Percentiles rank a stretch among this genome's conserved stretches.
Conservation (phyloP, 2,329 filamentous ascomycete species). For the Parascedosporium putredinis region DNA sequence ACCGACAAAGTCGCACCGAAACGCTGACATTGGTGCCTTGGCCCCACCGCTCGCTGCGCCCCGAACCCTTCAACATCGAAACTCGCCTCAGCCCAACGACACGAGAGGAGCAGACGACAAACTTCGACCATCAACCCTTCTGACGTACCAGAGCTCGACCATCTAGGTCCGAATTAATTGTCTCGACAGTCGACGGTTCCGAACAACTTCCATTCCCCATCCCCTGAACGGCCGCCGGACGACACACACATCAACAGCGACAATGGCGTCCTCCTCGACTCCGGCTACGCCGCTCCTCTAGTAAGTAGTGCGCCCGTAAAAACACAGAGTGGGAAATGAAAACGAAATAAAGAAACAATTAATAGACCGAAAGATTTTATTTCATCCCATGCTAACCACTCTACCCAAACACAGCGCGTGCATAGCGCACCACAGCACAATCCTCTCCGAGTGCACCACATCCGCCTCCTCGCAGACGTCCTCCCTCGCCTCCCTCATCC, state of each 20-base stretch:
- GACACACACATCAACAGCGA: conserved; percentile 12
- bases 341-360: too few relatives aligned
- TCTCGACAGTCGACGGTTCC: too few relatives aligned
- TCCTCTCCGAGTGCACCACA: conserved; percentile 85
- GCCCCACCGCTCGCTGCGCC: neutral
- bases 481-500: conserved; percentile 82
- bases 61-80: too few relatives aligned
- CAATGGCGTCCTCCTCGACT: conserved; percentile 63
- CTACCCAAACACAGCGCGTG: conserved; percentile 72
- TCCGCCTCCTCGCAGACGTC: conserved; percentile 75
- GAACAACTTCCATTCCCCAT: neutral
- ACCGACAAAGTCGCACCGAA: too few relatives aligned
- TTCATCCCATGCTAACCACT: neutral
- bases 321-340: too few relatives aligned
- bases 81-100: too few relatives aligned
- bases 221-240: neutral
- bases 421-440: conserved; percentile 87
- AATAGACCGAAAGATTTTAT: too few relatives aligned
- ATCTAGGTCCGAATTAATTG: too few relatives aligned
- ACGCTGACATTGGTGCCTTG: neutral
- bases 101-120: too few relatives aligned
- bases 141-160: too few relatives aligned
- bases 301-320: too few relatives aligned
- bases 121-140: too few relatives aligned
- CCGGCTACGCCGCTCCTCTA: conserved; percentile 61